Base-by-base conservation (phyloP, 441 rosid species). In the Theobroma grandiflorum region DNA sequence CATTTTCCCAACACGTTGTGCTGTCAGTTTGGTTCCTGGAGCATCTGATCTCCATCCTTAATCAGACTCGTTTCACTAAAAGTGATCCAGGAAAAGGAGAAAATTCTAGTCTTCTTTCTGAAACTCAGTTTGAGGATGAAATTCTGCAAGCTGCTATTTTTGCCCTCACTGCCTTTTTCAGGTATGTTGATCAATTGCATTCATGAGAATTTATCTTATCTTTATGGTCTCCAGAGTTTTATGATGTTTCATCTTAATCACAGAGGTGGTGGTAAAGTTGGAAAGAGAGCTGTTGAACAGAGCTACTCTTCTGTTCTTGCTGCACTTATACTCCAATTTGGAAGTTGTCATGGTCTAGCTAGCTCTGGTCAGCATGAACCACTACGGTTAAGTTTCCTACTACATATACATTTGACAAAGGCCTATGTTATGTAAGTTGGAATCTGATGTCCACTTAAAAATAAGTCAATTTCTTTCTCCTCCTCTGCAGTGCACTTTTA, bases 221-320 rank as follows among this genome's bases (percentile, higher is more conserved):
- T 78, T 52, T 75, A 67, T 64, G 74, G 38, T 85, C 81, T 71
- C 59, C 57, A 31, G 52, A 45, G 55, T 72, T 76, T 78, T 76
- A 72, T 77, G 77, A 70, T 84, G 81, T 84, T 86, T 83, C 76
- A 77, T 81, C 33, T 45, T 80, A 79, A 74, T 72, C 82, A 70
- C 89, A 97, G 99, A 85, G 99, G 99, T 75, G 99, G 99, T 6
- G 99, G 99, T 85, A 97, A 93, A 90, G 85, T 92, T 83, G 99
- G 99, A 83, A 97, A 93, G 88, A 92, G 81, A 86, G 95, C 96
- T 79, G 98, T 97, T 81, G 99, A 95, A 83, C 95, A 92, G 86
- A 94, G 93, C 79, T 97, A 97, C 89, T 89, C 99, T 57, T 86
- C 95, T 79, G 98, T 97, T 43, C 93, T 97, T 82, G 93, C 97